Evolutionary conservation across 768 basidiomycete species (phyloP).

Genomic region (Mycena indigotica): DNA sequence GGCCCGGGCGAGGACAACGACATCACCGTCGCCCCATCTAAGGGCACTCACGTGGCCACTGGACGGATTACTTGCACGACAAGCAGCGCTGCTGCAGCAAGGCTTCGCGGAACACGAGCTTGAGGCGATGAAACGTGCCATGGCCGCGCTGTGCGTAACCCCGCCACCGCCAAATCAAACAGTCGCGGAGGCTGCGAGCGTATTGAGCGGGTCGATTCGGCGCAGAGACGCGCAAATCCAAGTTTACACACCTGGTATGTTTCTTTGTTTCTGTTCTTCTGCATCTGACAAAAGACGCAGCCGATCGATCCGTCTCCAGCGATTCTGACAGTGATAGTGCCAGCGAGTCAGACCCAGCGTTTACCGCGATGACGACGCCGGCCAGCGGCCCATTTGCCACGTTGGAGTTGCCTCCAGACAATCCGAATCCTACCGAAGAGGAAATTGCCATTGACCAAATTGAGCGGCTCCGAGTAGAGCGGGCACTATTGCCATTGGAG

Average conservation of each 20-base stretch:
- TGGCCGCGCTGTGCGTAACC: not conserved
- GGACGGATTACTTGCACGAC: conserved; percentile 10
- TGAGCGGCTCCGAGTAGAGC: conserved; percentile 7
- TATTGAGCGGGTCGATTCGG: not conserved
- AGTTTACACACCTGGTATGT: not conserved
- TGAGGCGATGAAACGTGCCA: conserved; percentile 47
- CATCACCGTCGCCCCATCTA: conserved; percentile 9
- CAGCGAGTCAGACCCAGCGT: too few species aligned
- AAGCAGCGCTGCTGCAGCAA: conserved; percentile 38
- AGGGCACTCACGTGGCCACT: conserved; percentile 16
- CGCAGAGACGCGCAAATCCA: not conserved
- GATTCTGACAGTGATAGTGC: too few species aligned
- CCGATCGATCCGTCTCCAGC: too few species aligned
- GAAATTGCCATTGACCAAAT: conserved; percentile 10
- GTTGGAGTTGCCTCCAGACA: too few species aligned
- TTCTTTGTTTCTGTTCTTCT: not conserved
- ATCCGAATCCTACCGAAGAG: too few species aligned
- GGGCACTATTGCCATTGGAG: conserved; percentile 1
- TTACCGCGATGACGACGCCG: too few species aligned
- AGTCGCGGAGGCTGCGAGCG: not conserved
- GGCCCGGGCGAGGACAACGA: not conserved
- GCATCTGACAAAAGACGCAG: too few species aligned
- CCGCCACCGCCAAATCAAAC: not conserved
- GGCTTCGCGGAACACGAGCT: conserved; percentile 48
- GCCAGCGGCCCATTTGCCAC: too few species aligned